Base-by-base conservation (phyloP, 768 basidiomycete genomes). In the Filobasidium floriforme region DNA sequence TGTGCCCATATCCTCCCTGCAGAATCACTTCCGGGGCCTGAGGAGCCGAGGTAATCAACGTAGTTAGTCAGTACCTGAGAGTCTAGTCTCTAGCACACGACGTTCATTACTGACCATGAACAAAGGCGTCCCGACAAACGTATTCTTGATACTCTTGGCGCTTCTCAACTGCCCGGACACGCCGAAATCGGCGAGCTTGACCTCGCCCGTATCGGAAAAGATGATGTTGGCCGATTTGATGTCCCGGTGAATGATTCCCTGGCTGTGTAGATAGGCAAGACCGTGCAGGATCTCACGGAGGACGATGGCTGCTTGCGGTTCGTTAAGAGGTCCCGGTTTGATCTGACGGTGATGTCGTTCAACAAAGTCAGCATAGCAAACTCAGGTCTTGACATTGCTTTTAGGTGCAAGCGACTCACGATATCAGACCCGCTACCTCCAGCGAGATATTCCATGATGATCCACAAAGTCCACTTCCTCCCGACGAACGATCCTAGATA, bases 391-490 rank as follows among this genome's bases (percentile, higher is more conserved):
- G 32, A 37, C 32, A n/a, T n/a, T 51, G 7, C 43, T 46, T 40
- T 43, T 41, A 41, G 18, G 26, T 24, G 22, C 37, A 18, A 18
- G n/a, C 15, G 12, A 67, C 80, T 54, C 28, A 81, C 81, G 63
- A 99, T 84, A 79, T 98, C 96, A 63, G 97, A 85, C 80, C 96
- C 97, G 29, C 92, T 96, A n/a, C 96, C 96, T 51, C 96, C 96
- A 0, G 92, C 92, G 62, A 98, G 87, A 80, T 91, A 99, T 79
- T 99, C 96, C 96, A 99, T 98, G 73, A 99, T 79, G 75, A 99
- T 99, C 96, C 96, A 99, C 26, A 99, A 83, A 79, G 97, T 94
- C 82, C 94, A 98, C 41, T 89, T 87, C 70, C 91, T 87, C 26
- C 54, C 54, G 62, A 99, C 91, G 79, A 99, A 99, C 59, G 91